Evolutionary conservation across 2,329 filamentous ascomycete species (phyloP), one percentile per base, ranked within the genome.

Genomic region (Cryphonectria radicalis): DNA sequence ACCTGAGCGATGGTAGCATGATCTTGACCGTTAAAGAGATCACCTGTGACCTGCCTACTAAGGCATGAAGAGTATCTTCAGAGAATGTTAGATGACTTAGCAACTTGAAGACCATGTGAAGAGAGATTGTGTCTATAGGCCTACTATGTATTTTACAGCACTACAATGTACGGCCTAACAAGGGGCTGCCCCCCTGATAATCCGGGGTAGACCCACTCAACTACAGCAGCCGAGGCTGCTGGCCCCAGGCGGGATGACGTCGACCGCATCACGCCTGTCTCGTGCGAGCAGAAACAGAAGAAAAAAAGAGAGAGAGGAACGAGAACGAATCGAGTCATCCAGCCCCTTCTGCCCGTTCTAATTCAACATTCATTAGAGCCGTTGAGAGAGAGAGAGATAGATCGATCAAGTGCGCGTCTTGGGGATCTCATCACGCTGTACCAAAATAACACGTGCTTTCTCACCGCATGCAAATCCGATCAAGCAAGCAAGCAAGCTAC

Each of bases 171-270:
- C 46, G 4, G 28, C 28, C 55, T 59, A 14, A 35, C 55, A 32
- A 59, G 28, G 53, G 55, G 55, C 28, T 59, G 28, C 35, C 22
- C 59, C 57, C 59, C 17, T 40, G 59, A 37, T 4, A 62, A 32
- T 62, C 59, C 35, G 59, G 59, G 59, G 59, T 62, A 62, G 59
- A 62, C 35, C 59, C 59, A 62, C 35, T 40, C 28, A 8, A 8
- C 55, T 59, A 28, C 55, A 32, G 55, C 55, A 59, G 55, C 55
- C 55, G 55, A 59, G 55, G 55, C 55, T 35, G 55, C 55, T 35
- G 25, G 25, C 62, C 22, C 62, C 11, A 8, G 40, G 17, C 62
- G 40, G 62, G n/a, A 64, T 64, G 62, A 64, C 62, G 62, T 64
- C 62, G 62, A 40, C 25, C 40, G 2, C 13, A 25, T 25, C 25